Evolutionary conservation across 495 filamentous ascomycete genomes (phyloP).

Genomic region (Hypoxylon fragiforme): DNA sequence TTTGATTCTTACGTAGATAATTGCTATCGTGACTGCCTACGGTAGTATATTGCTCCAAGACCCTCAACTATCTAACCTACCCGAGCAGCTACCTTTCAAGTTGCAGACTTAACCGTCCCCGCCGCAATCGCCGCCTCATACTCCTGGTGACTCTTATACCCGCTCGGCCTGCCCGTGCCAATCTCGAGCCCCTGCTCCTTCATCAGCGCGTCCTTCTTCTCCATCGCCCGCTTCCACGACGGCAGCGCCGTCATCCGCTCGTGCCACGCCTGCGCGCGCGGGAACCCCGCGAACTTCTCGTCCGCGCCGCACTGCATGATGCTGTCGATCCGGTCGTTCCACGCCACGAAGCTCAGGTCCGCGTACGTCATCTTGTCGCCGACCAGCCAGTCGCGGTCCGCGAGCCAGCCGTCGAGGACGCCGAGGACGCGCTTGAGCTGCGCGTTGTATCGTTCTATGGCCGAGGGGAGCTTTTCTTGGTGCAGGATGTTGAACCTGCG

Average conservation of each 20-base stretch:
- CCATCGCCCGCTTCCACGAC: constrained; percentile 3
- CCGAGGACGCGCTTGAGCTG: constrained; percentile 52
- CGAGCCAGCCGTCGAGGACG: constrained; percentile 48
- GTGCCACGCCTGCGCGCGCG: constrained; percentile 22
- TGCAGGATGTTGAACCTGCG: constrained; percentile 42
- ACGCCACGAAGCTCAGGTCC: constrained; percentile 54
- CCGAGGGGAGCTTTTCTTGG: constrained; percentile 49
- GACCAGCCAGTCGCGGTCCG: constrained; percentile 49
- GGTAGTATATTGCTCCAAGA: too few species aligned
- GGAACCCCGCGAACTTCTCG: constrained; percentile 24
- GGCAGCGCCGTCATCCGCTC: constrained; percentile 11
- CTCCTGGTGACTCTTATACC: constrained; percentile 6
- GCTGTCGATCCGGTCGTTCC: constrained; percentile 27
- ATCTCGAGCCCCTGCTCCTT: constrained; percentile 1
- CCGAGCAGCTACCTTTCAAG: too few species aligned
- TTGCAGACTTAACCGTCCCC: too few species aligned
- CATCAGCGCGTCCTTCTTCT: background rate
- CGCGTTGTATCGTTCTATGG: constrained; percentile 50
- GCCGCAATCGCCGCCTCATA: background rate
- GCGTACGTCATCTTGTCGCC: constrained; percentile 49
- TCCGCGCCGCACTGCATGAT: constrained; percentile 4
- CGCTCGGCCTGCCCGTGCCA: background rate
- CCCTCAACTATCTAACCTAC: too few species aligned
- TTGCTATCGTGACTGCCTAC: too few species aligned
- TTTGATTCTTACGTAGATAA: too few species aligned